Base-by-base conservation (phyloP, 192 early-diverging fungal species). In the Backusella liffmaniae region DNA sequence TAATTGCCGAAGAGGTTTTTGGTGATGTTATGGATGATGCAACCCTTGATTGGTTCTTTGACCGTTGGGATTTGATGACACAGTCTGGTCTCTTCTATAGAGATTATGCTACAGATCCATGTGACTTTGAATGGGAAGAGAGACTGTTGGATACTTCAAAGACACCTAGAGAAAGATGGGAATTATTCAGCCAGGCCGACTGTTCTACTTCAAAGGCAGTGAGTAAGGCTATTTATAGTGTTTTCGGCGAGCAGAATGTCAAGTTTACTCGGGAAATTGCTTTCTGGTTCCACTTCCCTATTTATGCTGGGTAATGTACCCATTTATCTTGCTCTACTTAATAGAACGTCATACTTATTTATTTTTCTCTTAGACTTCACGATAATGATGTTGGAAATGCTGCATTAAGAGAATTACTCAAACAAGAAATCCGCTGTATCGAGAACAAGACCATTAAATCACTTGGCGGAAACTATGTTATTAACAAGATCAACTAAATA, bases 51-150 rank as follows among this genome's bases (percentile, higher is more conserved):
- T 73, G 72, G 72, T 65, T 73, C 12, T 73, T 73, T 39, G 72
- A 73, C 37, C 72, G 72, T 65, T 30, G 56, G 34, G 72, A 73
- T 23, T 62, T 73, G 30, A n/a, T 73, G n/a, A 13, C 21, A 4
- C 9, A 26, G 6, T 32, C 51, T 23, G 72, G 56, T 18, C 15
- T 30, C 8, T 36, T 73, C 23, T 59, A 59, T 59, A 59, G 56
- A 23, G 56, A 59, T 26, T 21, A 59, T 26, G 56, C 23, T 59
- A 59, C 26, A 59, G 56, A 59, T 26, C 56, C 56, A 26, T 59
- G 23, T 26, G 56, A 59, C 3, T 13, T 59, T 59, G 56, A 59
- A 59, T 59, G 56, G 56, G 56, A 59, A 29, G 10, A 23, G 2
- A 59, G 23, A 59, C 23, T 59, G 12, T 59, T 59, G 9, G 56